Base-by-base conservation (phyloP, 2,329 filamentous ascomycete species). In the Torrubiella hemipterigena region DNA sequence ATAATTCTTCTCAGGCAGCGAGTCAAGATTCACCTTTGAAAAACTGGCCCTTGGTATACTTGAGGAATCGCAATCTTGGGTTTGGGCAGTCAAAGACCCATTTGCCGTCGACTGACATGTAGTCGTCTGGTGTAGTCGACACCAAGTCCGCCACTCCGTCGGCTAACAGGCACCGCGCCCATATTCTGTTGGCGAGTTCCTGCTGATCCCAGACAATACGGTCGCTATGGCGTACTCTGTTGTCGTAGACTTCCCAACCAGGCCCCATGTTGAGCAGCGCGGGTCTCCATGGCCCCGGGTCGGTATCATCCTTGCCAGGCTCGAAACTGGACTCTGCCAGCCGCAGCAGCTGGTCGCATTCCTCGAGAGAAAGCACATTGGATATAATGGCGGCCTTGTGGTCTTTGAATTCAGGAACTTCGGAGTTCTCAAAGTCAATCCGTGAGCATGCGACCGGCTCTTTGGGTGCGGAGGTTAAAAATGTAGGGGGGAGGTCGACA, bases 131-230 rank as follows among this genome's bases (percentile, higher is more conserved):
- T 13, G 64, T 44, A 3, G 45, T 42, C 1, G 43, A 50, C 16
- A 73, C 41, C 30, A 54, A 42, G 20, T 63, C 56, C 12, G 39
- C 41, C 19, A 73, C 41, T 2, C 60, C 61, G 3, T 58, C 50
- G 8, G 59, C 48, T 29, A 47, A 39, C 42, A 49, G 29, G 49
- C 78, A 68, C 8, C 83, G 65, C 24, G 56, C 59, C 67, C 79
- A 78, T 0, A 91, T 44, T 15, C 71, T 67, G 16, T 69, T 63
- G 0, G 73, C 76, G 2, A 89, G 41, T 2, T 69, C 67, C 29
- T 65, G 59, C 11, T 67, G 55, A 46, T 91, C 81, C 69, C 76
- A 82, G 42, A 91, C 78, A 40, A 89, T 82, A 4, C 83, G 68
- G n/a, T 78, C 78, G 44, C 78, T 78, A 38, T 81, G 77, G 12